Base-by-base conservation (phyloP, 164 flowering plant genomes). In the Annona cherimola region DNA sequence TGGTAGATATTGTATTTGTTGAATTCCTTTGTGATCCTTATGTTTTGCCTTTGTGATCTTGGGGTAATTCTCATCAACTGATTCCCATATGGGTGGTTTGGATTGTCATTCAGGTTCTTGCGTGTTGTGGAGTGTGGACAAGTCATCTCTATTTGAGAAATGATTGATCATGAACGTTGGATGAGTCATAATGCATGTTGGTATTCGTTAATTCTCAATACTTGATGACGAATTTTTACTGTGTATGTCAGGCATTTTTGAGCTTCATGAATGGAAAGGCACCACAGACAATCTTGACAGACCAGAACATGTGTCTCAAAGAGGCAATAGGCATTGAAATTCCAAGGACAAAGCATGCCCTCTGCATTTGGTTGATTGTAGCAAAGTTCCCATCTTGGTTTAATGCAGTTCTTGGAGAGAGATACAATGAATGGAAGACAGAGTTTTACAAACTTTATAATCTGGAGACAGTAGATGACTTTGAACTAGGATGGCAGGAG, bases 341-440 rank as follows among this genome's bases (percentile, higher is more conserved):
- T 91, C 96, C 94, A 3, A 78, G 78, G 19, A 84, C 91, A 50
- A 92, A 87, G 73, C 96, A 94, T 79, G 92, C 97, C 9, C 90
- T 90, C 71, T 94, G 98, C 87, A 87, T 94, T 73, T 90, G 98
- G 98, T 83, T 90, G 77, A 87, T 92, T 44, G 93, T 85, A 66
- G 90, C 92, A n/a, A 94, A 89, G 82, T 94, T 92, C 79, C 96
- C 96, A n/a, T 92, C 97, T 41, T 92, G 98, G 97, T 94, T 94
- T 76, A 90, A 88, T 83, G 96, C 96, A 73, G 88, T 87, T 73
- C 74, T 94, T 64, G 94, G 97, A 19, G 94, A 90, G 59, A 87
- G 93, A n/a, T 94, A 94, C 81, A 90, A 87, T 73, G 96, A 88
- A 74, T 94, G 98, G 98, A 92, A 90, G 79, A 78, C 82, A 19